Conservation (phyloP, 495 filamentous ascomycete genomes). For the Daldinia childiae region DNA sequence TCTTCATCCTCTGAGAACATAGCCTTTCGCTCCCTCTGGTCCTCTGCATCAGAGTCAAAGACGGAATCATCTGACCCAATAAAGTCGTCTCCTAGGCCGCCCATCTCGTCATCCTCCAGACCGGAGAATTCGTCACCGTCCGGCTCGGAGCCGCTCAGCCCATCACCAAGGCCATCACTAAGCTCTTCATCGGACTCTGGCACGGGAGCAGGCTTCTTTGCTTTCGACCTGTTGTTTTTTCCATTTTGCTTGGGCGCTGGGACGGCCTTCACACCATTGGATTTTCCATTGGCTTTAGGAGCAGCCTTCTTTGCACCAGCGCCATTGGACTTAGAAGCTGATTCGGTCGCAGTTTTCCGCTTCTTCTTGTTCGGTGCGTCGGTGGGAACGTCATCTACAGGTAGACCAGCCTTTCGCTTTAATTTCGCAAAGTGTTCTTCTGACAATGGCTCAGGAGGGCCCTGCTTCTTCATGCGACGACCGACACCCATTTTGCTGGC, state of each 20-base stretch:
- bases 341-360: constrained; percentile 65
- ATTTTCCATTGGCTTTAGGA: constrained; percentile 51
- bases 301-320: constrained; percentile 28
- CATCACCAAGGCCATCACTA: constrained; percentile 58
- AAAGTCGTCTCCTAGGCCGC: constrained; percentile 63
- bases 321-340: constrained; percentile 56
- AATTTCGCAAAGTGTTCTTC: constrained; percentile 77
- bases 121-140: constrained; percentile 60
- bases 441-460: constrained; percentile 80
- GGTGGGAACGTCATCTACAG: constrained; percentile 55
- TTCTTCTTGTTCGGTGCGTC: constrained; percentile 69
- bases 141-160: constrained; percentile 64
- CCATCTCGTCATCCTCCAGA: constrained; percentile 52
- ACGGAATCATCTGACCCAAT: constrained; percentile 69
- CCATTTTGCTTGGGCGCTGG: constrained; percentile 45
- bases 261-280: constrained; percentile 46
- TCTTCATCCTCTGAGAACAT: constrained; percentile 98
- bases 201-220: constrained; percentile 57
- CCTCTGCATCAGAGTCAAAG: constrained; percentile 78
- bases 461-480: constrained; percentile 96
- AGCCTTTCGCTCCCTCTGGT: constrained; percentile 66
- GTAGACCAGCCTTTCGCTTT: constrained; percentile 77
- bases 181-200: constrained; percentile 64
- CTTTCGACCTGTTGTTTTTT: constrained; percentile 57
- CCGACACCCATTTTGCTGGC: constrained; percentile 72